Conservation (phyloP, 1,139 yeast genomes). For the Williopsis jadinii region DNA sequence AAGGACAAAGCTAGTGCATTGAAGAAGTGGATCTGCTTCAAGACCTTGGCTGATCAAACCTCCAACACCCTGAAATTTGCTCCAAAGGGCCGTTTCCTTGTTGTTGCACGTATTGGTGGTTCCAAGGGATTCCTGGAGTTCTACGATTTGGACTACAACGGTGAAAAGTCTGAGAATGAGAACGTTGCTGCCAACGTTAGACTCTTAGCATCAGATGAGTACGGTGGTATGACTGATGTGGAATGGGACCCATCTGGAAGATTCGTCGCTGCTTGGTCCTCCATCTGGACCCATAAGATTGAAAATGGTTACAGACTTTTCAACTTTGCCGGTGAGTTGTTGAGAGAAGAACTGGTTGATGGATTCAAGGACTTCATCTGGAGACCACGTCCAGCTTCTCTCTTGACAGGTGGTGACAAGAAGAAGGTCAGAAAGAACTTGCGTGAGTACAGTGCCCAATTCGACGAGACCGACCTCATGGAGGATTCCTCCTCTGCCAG, state of each 20-base stretch:
- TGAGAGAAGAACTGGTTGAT: conserved; percentile 72
- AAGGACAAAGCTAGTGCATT: conserved; percentile 25
- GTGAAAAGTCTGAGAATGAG: conserved; percentile 36
- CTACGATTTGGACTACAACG: conserved; percentile 81
- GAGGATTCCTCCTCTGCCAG: conserved; percentile 91
- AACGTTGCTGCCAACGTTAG: conserved; percentile 22
- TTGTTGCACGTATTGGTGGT: conserved; percentile 58
- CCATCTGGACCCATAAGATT: conserved; percentile 75
- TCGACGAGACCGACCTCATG: conserved; percentile 94
- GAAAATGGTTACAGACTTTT: conserved; percentile 89
- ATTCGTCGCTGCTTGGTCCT: conserved; percentile 81
- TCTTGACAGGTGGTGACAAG: conserved; percentile 69
- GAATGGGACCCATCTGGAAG: conserved; percentile 98
- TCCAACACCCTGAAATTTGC: conserved; percentile 81
- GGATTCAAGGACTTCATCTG: conserved; percentile 86
- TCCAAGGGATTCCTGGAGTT: conserved; percentile 69
- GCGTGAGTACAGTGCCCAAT: conserved; percentile 85
- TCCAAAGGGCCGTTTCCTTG: conserved; percentile 88
- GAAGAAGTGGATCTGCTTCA: conserved; percentile 54
- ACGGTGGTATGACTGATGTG: conserved; percentile 74
- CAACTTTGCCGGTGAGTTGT: conserved; percentile 73
- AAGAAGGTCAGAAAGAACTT: conserved; percentile 88
- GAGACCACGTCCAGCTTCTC: conserved; percentile 94
- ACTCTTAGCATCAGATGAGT: conserved; percentile 27
- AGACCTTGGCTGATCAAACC: conserved; percentile 53